Conservation (phyloP, 495 filamentous ascomycete genomes). For the Aspergillus baeticus region DNA sequence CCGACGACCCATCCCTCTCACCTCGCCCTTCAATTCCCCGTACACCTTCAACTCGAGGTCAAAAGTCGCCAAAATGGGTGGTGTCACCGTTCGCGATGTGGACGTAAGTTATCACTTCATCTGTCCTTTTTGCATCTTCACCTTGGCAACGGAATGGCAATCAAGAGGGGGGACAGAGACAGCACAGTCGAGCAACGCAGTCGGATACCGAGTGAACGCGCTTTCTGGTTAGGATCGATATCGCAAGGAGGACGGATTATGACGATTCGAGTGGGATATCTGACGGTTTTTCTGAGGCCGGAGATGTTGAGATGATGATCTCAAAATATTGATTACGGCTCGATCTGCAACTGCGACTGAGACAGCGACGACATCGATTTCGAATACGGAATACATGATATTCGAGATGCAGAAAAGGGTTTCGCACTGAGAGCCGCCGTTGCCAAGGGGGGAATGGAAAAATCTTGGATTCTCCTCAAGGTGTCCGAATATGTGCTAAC, state of each 20-base stretch:
- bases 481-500: conserved; percentile 12
- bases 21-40: conserved; percentile 37
- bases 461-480: neutral
- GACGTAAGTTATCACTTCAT: conserved; percentile 64
- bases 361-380: neutral
- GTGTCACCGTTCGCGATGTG: conserved; percentile 86
- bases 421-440: neutral
- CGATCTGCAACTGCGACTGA: conserved; percentile 3
- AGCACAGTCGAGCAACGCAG: neutral
- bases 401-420: neutral
- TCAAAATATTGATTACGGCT: neutral
- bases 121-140: conserved; percentile 18
- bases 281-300: neutral
- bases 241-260: neutral
- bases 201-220: neutral
- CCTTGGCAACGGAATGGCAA: conserved; percentile 14
- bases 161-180: conserved; percentile 1
- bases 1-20: conserved; percentile 35
- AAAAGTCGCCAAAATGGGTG: conserved; percentile 73
- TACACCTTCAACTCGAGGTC: conserved; percentile 29
- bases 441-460: neutral
- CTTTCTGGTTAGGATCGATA: neutral
- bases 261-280: neutral
- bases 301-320: neutral
- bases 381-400: neutral